These are phyloP conservation scores for Cladobotryum mycophilum DNA, from an alignment of 2,329 filamentous ascomycete species.

Conservation along the genomic window DNA sequence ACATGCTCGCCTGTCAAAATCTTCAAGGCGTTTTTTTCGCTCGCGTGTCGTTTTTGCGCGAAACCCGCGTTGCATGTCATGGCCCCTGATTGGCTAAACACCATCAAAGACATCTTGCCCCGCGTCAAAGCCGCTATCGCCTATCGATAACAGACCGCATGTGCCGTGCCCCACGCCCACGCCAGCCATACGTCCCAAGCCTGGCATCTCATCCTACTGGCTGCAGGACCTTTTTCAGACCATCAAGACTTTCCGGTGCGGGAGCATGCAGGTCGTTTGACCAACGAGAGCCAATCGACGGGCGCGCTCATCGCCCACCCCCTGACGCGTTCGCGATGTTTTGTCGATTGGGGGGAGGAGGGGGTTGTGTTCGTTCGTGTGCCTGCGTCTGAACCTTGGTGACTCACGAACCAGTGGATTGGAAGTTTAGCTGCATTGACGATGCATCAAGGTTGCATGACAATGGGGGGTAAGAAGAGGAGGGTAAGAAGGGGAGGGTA, in stretches of 20 bases:
- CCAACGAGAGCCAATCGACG: constrained; percentile 11
- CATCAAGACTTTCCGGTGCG: constrained; percentile 10
- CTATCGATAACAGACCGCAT: background rate
- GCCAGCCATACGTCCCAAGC: background rate
- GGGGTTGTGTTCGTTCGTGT: too few species aligned
- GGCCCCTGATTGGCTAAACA: constrained; percentile 2
- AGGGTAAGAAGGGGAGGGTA: background rate
- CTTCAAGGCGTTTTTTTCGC: background rate
- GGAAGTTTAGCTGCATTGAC: background rate
- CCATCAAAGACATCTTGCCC: background rate
- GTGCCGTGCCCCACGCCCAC: background rate
- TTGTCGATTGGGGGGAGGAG: too few species aligned
- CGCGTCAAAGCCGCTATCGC: constrained; percentile 2
- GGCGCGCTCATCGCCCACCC: constrained; percentile 3
- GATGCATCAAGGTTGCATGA: constrained; percentile 10
- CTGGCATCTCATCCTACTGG: constrained; percentile 15
- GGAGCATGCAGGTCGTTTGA: constrained; percentile 3
- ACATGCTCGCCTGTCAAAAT: background rate
- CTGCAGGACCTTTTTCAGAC: constrained; percentile 10
- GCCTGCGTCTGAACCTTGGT: constrained; percentile 2
- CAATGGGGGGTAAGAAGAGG: constrained; percentile 1
- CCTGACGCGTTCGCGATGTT: constrained; percentile 15
- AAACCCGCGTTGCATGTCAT: background rate
- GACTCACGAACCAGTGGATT: constrained; percentile 22
- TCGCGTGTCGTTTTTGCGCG: constrained; percentile 1